A percentile compares a stretch with the other conserved stretches of the same genome.
phyloP scores from a whole-genome alignment of 139 green algal species.

The Raphidocelis subcapitata region DNA sequence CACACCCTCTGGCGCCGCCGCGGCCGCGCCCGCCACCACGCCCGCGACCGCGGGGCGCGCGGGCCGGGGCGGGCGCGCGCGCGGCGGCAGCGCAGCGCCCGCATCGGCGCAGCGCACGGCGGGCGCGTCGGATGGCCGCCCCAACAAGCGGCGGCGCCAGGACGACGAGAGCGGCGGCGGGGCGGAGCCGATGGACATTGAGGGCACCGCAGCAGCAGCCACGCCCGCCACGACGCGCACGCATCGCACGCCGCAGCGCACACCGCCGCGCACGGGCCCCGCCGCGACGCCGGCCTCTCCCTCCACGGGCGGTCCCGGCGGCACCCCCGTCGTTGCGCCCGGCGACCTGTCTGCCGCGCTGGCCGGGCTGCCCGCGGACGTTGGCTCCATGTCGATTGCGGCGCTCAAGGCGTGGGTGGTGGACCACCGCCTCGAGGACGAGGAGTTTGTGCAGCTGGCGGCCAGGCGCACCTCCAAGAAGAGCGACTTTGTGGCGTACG shows the following conservation, averaged over 20 bases:
- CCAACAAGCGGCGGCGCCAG: too few species aligned
- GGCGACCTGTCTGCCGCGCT: not conserved
- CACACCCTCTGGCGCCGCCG: not conserved
- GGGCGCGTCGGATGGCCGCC: too few species aligned
- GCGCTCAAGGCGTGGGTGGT: conserved; percentile 42
- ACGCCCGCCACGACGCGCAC: not conserved
- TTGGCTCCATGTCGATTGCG: conserved; percentile 5
- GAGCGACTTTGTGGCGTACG: conserved; percentile 28
- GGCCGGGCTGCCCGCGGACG: conserved; percentile 1
- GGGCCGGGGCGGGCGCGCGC: too few species aligned
- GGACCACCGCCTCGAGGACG: conserved; percentile 30
- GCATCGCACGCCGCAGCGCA: not conserved
- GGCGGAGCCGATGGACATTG: not conserved
- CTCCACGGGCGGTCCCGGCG: not conserved
- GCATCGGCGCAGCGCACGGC: too few species aligned
- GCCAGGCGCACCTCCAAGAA: conserved; percentile 22
- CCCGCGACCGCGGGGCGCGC: not conserved
- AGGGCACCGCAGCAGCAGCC: not conserved
- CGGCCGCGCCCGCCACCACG: not conserved
- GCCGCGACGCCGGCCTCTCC: not conserved
- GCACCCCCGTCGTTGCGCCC: not conserved
- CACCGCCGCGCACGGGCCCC: not conserved
- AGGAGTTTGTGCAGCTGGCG: conserved; percentile 26
- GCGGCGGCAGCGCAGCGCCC: too few species aligned
- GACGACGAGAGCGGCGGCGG: too few species aligned